Base-by-base conservation (phyloP, 345 rosid species). In the Capsella bursapastoris region DNA sequence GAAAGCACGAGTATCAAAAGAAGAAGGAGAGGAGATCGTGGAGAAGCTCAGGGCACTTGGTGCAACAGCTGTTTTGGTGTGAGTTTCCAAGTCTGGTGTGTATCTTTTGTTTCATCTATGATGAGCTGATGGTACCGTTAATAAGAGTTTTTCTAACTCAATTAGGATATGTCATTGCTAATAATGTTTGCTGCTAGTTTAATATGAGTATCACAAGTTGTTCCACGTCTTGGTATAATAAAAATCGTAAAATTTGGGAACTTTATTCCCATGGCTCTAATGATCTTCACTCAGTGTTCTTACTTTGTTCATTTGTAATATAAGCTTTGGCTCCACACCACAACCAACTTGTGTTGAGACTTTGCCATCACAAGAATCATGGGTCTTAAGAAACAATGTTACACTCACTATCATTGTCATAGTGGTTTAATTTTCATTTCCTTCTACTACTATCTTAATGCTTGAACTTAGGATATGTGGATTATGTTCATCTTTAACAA, bases 11-110 rank as follows among this genome's bases (percentile, higher is more conserved):
- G 85, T 93, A 4, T 90, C 93, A 0, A 93, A 86, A 78, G 97
- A 87, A 76, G 97, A 93, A 61, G 98, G 83, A 6, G 89, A 89
- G 68, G 78, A 84, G 80, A 84, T 90, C 15, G 80, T 90, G 12
- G 97, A 93, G 83, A 93, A 90, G 83, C 59, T 93, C 84, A 93
- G 86, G 71, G 88, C 87, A 6, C 67, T 89, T 59, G 97, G 98
- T 29, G 97, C 87, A 2, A 89, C 86, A 77, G 98, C 86, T 52
- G 72, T 87, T 35, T 31, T 90, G 85, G 91, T 90, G 73, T 93
- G 84, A 52, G 57, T 25, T 52, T 52, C 57, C 14, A 52, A 2
- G 57, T 52, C 34, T 52, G 9, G 52, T 45, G 18, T 45, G 32
- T 52, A 25, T 25, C 28, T 18, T 52, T 52, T 52, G n/a, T 52